Percentiles rank a stretch among this genome's conserved stretches.
phyloP scores from a whole-genome alignment of 805 yeast genomes.

The Lachancea mirantina region DNA sequence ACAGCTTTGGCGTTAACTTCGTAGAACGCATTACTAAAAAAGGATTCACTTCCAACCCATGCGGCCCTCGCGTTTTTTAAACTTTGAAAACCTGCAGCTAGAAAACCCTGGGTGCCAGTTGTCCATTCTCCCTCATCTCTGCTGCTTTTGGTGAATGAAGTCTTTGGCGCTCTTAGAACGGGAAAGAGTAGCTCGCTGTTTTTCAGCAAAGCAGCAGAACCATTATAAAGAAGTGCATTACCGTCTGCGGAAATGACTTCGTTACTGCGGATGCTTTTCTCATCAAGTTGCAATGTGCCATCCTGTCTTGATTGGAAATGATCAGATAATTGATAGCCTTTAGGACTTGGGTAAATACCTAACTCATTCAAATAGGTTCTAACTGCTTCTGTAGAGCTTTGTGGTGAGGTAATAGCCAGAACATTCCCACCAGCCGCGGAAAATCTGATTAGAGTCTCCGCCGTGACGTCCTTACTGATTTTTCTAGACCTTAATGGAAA shows the following conservation, averaged over 20 bases:
- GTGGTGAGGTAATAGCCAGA: constrained; percentile 50
- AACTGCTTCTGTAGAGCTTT: constrained; percentile 50
- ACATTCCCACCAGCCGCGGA: constrained; percentile 67
- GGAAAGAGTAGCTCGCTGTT: constrained; percentile 70
- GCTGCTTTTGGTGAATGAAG: constrained; percentile 49
- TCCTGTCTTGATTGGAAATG: constrained; percentile 41
- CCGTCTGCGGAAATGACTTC: constrained; percentile 10
- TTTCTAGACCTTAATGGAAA: constrained; percentile 51
- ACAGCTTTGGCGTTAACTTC: constrained; percentile 33
- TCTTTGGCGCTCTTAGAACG: constrained; percentile 53
- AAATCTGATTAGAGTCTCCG: constrained; percentile 50
- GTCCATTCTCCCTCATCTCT: constrained; percentile 71
- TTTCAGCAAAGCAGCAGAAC: constrained; percentile 63
- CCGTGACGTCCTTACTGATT: constrained; percentile 35
- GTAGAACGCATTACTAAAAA: constrained; percentile 39
- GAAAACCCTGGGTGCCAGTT: constrained; percentile 68
- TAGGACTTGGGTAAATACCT: constrained; percentile 81
- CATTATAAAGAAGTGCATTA: constrained; percentile 32
- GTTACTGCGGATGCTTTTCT: constrained; percentile 10
- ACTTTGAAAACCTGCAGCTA: constrained; percentile 74
- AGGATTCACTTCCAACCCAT: constrained; percentile 70
- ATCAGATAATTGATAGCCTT: constrained; percentile 55
- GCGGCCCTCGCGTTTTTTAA: constrained; percentile 66
- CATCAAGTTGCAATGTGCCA: constrained; percentile 13
- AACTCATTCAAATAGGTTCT: constrained; percentile 66